These are phyloP conservation scores for Rosellinia necatrix DNA, from an alignment of 2,329 filamentous ascomycete genomes.

Conservation along the genomic window DNA sequence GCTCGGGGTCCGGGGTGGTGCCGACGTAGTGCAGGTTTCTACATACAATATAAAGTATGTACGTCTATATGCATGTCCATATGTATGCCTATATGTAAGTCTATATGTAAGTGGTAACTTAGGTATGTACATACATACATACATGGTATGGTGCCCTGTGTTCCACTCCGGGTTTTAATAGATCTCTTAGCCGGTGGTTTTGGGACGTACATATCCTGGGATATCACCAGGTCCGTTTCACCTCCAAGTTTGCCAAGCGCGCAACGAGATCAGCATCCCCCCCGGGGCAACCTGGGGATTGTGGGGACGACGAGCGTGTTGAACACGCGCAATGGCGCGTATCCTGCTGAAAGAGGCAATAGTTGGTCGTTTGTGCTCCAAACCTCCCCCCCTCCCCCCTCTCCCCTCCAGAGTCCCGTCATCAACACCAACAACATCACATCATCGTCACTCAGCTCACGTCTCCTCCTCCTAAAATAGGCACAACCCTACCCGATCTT, in stretches of 20 bases:
- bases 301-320: conserved; percentile 14
- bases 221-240: conserved; percentile 28
- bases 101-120: too few relatives aligned
- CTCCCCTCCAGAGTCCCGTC: too few relatives aligned
- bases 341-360: conserved; percentile 18
- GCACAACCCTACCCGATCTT: conserved; percentile 17
- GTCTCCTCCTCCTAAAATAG: conserved; percentile 28
- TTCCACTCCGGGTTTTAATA: conserved; percentile 1
- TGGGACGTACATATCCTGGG: conserved; percentile 15
- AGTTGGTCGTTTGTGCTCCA: conserved; percentile 11
- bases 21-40: too few relatives aligned
- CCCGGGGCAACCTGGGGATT: conserved; percentile 9
- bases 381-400: conserved; percentile 12
- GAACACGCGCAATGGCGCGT: conserved; percentile 13
- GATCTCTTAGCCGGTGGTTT: conserved; percentile 12
- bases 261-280: conserved; percentile 16
- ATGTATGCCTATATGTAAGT: too few relatives aligned
- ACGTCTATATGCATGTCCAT: not conserved
- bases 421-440: conserved; percentile 17
- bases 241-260: conserved; percentile 10
- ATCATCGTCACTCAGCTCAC: conserved; percentile 25
- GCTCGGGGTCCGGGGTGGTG: too few relatives aligned
- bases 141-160: too few relatives aligned
- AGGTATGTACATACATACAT: too few relatives aligned
- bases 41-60: not conserved